A percentile compares a stretch with the other conserved stretches of the same genome.
These are phyloP conservation scores for Kalanchoe fedtschenkoi DNA, from an alignment of 164 flowering plant species.

Conservation along the genomic window DNA sequence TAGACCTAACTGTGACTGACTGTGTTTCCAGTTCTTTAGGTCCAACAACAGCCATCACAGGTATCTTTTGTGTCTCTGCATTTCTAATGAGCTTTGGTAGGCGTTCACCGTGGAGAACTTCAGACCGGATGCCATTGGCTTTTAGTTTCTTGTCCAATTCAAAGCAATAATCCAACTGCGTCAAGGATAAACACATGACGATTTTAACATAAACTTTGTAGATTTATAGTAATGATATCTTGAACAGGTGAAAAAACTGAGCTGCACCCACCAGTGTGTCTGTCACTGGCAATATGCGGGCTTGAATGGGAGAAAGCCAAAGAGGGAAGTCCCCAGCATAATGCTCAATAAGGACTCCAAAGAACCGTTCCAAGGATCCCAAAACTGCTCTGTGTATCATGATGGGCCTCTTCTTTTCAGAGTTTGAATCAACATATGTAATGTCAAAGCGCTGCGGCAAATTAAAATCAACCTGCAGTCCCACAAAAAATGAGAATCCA, in stretches of 20 bases:
- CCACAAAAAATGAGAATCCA: background rate
- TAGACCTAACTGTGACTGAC: slow-evolving; percentile 71
- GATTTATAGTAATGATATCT: too few relatives aligned
- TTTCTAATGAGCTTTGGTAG: slow-evolving; percentile 81
- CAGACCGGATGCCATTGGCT: slow-evolving; percentile 56
- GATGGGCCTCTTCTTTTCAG: slow-evolving; percentile 76
- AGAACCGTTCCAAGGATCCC: slow-evolving; percentile 91
- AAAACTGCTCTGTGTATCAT: slow-evolving; percentile 97
- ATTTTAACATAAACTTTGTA: background rate
- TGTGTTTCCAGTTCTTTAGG: slow-evolving; percentile 77
- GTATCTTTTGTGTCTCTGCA: slow-evolving; percentile 82
- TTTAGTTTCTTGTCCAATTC: slow-evolving; percentile 44
- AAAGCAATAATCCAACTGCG: slow-evolving; percentile 65
- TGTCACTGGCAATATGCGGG: slow-evolving; percentile 77
- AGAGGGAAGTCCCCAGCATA: slow-evolving; percentile 94
- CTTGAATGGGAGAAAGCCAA: slow-evolving; percentile 95
- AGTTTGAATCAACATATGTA: slow-evolving; percentile 69
- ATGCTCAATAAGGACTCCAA: slow-evolving; percentile 91
- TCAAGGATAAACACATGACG: slow-evolving; percentile 3
- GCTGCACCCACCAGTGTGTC: slow-evolving; percentile 51
- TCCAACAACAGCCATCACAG: slow-evolving; percentile 92
- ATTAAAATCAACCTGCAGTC: slow-evolving; percentile 81
- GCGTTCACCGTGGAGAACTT: slow-evolving; percentile 84
- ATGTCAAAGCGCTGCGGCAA: slow-evolving; percentile 89
- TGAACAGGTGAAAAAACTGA: background rate